Percentiles rank a stretch among this genome's conserved stretches.
phyloP scores from a whole-genome alignment of 108 stramenopile genomes.

The Fragilaria radians region DNA sequence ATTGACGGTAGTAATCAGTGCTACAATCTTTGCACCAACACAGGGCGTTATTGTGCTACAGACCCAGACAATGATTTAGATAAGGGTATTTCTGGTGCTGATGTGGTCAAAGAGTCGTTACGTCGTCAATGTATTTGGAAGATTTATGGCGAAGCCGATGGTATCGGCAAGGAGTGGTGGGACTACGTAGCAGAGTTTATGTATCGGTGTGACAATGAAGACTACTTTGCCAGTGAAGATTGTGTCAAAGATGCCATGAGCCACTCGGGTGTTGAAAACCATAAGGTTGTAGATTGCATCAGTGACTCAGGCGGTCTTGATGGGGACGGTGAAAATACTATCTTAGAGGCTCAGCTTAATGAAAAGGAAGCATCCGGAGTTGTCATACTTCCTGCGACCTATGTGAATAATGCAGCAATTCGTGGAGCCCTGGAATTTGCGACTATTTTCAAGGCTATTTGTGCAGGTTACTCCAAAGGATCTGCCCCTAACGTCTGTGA shows the following conservation, averaged over 20 bases:
- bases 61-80: slow-evolving; percentile 90
- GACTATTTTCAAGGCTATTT: slow-evolving; percentile 65
- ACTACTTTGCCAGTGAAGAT: slow-evolving; percentile 67
- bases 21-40: slow-evolving; percentile 86
- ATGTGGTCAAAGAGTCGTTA: slow-evolving; percentile 86
- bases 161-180: slow-evolving; percentile 86
- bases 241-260: slow-evolving; percentile 64
- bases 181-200: slow-evolving; percentile 77
- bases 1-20: slow-evolving; percentile 61
- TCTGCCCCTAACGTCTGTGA: slow-evolving; percentile 65
- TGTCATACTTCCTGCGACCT: slow-evolving; percentile 71
- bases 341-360: slow-evolving; percentile 68
- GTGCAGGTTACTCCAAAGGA: slow-evolving; percentile 71
- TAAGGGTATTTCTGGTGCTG: slow-evolving; percentile 81
- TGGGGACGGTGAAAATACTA: slow-evolving; percentile 38
- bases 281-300: slow-evolving; percentile 75
- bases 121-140: slow-evolving; percentile 91
- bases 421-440: slow-evolving; percentile 63
- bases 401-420: slow-evolving; percentile 83
- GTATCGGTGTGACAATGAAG: slow-evolving; percentile 45
- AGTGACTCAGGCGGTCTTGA: slow-evolving; percentile 69
- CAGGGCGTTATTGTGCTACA: slow-evolving; percentile 89
- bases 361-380: slow-evolving; percentile 55
- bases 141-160: slow-evolving; percentile 68
- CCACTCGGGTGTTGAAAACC: slow-evolving; percentile 52